Conservation (phyloP, 2,329 filamentous ascomycete species). For the Hymenoscyphus scutula region DNA sequence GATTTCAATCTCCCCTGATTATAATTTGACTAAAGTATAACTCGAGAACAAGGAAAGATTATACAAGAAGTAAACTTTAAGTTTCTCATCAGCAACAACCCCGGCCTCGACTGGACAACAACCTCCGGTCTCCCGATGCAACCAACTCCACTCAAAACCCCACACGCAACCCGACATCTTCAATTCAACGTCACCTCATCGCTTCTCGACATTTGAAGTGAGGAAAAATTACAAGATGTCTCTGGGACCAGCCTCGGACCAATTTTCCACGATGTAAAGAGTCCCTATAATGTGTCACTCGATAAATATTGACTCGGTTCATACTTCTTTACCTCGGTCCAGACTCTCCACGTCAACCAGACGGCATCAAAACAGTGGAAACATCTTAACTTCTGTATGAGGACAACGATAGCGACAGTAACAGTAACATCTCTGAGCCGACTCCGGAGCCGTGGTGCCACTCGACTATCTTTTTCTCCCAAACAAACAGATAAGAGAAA, state of each 20-base stretch:
- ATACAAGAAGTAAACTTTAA: neutral
- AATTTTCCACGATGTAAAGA: no score
- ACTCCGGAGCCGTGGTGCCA: neutral
- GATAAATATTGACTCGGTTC: neutral
- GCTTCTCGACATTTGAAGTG: neutral
- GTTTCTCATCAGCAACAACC: no score
- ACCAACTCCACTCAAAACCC: neutral
- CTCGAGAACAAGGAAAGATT: neutral
- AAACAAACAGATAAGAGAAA: neutral
- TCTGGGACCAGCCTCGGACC: neutral
- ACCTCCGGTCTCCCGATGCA: neutral
- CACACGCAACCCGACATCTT: neutral
- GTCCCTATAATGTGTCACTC: neutral
- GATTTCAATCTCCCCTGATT: no score
- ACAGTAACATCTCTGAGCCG: neutral
- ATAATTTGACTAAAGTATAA: no score
- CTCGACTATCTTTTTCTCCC: neutral
- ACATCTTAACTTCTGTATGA: neutral
- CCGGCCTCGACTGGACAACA: neutral
- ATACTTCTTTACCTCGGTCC: no score
- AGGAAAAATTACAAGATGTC: neutral
- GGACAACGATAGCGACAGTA: no score
- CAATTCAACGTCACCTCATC: conserved; percentile 2
- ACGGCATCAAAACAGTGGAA: neutral
- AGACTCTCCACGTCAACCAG: no score